Evolutionary conservation across 2,329 filamentous ascomycete genomes (phyloP).

Genomic region (Aureobasidium sp.): DNA sequence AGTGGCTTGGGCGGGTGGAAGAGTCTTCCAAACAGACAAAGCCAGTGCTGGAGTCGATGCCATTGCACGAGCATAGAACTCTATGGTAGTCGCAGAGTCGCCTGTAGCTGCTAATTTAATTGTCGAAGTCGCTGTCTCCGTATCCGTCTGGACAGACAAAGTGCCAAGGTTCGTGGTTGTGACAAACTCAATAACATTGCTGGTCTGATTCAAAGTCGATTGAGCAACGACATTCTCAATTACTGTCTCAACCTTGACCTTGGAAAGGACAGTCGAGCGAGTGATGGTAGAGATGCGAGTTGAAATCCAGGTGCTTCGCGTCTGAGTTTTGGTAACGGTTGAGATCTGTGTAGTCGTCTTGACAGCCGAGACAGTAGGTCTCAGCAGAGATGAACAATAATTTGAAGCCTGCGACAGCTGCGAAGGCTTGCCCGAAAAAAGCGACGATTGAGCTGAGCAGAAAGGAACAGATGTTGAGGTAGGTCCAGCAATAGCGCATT

Average conservation of each 20-base stretch:
- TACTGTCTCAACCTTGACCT: not conserved
- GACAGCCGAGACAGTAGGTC: not conserved
- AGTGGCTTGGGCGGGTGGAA: no score
- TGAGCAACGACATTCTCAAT: not conserved
- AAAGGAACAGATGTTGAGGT: not conserved
- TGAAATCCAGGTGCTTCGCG: not conserved
- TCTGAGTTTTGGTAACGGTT: not conserved
- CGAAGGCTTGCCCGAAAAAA: not conserved
- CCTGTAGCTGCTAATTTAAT: no score
- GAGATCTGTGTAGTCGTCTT: not conserved
- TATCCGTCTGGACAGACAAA: not conserved
- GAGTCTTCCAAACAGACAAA: no score
- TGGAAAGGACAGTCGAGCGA: not conserved
- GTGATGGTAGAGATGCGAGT: not conserved
- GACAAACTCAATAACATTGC: not conserved
- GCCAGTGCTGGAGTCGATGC: no score
- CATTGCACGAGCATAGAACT: no score
- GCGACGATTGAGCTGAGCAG: not conserved
- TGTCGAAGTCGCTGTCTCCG: no score
- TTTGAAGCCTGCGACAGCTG: not conserved
- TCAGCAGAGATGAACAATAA: not conserved
- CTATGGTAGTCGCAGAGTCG: no score
- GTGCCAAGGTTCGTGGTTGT: not conserved
- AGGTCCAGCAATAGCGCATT: not conserved
- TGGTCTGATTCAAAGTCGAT: not conserved